These are phyloP conservation scores for Brassica cretica DNA, from an alignment of 345 rosid species.

Conservation along the genomic window DNA sequence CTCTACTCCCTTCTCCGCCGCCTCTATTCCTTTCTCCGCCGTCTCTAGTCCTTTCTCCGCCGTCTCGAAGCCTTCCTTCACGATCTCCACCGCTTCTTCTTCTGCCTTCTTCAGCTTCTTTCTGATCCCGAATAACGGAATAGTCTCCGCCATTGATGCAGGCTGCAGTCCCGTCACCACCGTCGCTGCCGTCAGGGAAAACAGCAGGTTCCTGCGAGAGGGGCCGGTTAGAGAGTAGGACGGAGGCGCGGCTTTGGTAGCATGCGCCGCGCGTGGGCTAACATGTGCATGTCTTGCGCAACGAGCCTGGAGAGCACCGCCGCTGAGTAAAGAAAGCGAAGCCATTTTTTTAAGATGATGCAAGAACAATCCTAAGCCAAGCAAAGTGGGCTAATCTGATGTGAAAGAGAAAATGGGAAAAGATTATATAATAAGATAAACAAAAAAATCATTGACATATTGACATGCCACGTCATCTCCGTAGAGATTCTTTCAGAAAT, in stretches of 20 bases:
- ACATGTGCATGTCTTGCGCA: conserved; percentile 31
- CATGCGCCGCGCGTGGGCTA: conserved; percentile 35
- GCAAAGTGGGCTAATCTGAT: not conserved
- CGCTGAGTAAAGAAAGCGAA: conserved; percentile 38
- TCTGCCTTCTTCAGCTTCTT: conserved; percentile 73
- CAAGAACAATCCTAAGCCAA: conserved; percentile 17
- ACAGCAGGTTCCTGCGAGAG: conserved; percentile 56
- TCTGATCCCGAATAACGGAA: conserved; percentile 73
- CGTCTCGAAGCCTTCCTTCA: conserved; percentile 64
- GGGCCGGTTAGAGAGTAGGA: conserved; percentile 20
- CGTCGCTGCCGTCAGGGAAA: conserved; percentile 57
- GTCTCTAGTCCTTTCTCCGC: conserved; percentile 63
- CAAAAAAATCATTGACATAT: not conserved
- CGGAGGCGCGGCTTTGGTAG: conserved; percentile 31
- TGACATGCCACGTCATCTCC: conserved; percentile 3
- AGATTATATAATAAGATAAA: not conserved
- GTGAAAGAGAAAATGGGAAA: not conserved
- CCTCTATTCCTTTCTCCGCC: conserved; percentile 53
- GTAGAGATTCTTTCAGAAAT: not conserved
- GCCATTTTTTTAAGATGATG: conserved; percentile 47
- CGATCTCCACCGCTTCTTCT: conserved; percentile 71
- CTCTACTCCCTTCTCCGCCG: conserved; percentile 65
- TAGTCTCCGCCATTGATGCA: conserved; percentile 57
- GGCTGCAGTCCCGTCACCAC: conserved; percentile 39
- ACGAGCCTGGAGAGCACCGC: conserved; percentile 29